Evolutionary conservation across 208 protist genomes (phyloP).

Genomic region (Blastocrithidia nonstop): DNA sequence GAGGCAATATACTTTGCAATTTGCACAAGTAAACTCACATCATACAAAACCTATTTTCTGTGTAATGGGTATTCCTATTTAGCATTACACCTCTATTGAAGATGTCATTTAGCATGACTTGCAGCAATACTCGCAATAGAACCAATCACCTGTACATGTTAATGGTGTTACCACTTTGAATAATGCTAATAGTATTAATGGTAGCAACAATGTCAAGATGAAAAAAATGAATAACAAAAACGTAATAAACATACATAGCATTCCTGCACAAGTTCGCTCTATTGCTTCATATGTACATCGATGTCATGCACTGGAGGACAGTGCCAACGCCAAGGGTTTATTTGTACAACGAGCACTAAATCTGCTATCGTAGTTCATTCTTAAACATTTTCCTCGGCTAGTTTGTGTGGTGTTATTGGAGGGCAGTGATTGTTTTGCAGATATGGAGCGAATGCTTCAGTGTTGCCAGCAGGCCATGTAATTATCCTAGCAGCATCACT

Average conservation of each 20-base stretch:
- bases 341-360: slow-evolving; percentile 24
- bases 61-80: too few relatives aligned
- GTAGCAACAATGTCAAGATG: background rate
- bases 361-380: slow-evolving; percentile 7
- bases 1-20: background rate
- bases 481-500: slow-evolving; percentile 3
- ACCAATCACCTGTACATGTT: too few relatives aligned
- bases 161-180: background rate
- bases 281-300: slow-evolving; percentile 12
- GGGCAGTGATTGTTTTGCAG: slow-evolving; percentile 21
- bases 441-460: slow-evolving; percentile 25
- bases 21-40: too few relatives aligned
- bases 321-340: slow-evolving; percentile 15
- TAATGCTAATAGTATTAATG: slow-evolving; percentile 1
- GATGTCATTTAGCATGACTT: too few relatives aligned
- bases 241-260: too few relatives aligned
- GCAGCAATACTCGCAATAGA: too few relatives aligned
- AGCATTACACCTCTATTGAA: too few relatives aligned
- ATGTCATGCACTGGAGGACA: slow-evolving; percentile 16
- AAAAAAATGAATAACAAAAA: too few relatives aligned
- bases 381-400: slow-evolving; percentile 14
- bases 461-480: slow-evolving; percentile 21
- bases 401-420: slow-evolving; percentile 30
- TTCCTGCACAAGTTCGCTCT: background rate
- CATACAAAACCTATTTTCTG: too few relatives aligned